Conservation (phyloP, 164 flowering plant species). For the Vitis labrusca region DNA sequence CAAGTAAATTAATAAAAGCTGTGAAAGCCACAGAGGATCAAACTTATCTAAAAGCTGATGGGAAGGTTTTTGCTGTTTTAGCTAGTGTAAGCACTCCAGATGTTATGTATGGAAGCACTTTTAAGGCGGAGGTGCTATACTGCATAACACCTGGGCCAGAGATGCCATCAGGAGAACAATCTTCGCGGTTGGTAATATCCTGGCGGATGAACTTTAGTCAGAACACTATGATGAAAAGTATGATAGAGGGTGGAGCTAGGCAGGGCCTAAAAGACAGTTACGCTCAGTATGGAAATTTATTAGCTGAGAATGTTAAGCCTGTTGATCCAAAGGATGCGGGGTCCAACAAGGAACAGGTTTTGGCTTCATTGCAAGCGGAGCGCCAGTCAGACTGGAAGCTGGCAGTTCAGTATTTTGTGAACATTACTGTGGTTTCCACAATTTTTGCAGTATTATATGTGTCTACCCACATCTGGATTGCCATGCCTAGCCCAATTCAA, state of each 20-base stretch:
- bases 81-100: slow-evolving; percentile 82
- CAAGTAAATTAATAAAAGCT: slow-evolving; percentile 73
- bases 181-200: slow-evolving; percentile 72
- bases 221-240: slow-evolving; percentile 92
- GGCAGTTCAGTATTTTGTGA: slow-evolving; percentile 75
- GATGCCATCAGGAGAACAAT: slow-evolving; percentile 69
- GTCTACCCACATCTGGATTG: slow-evolving; percentile 60
- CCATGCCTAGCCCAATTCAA: slow-evolving; percentile 61
- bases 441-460: slow-evolving; percentile 65
- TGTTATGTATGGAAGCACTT: slow-evolving; percentile 75
- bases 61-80: slow-evolving; percentile 68
- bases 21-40: slow-evolving; percentile 89
- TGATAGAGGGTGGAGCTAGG: slow-evolving; percentile 90
- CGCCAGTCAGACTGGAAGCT: slow-evolving; percentile 78
- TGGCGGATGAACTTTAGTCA: slow-evolving; percentile 92
- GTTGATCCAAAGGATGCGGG: slow-evolving; percentile 63
- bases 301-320: slow-evolving; percentile 55
- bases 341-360: slow-evolving; percentile 68
- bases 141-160: slow-evolving; percentile 86
- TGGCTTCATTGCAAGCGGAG: slow-evolving; percentile 81
- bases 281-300: slow-evolving; percentile 48
- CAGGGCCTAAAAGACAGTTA: slow-evolving; percentile 83
- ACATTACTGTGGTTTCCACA: slow-evolving; percentile 72
- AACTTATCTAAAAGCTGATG: slow-evolving; percentile 80
- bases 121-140: slow-evolving; percentile 70